A percentile compares a stretch with the other conserved stretches of the same genome.
These are phyloP conservation scores for Colletotrichum godetiae DNA, from an alignment of 2,329 filamentous ascomycete species.

Conservation along the genomic window DNA sequence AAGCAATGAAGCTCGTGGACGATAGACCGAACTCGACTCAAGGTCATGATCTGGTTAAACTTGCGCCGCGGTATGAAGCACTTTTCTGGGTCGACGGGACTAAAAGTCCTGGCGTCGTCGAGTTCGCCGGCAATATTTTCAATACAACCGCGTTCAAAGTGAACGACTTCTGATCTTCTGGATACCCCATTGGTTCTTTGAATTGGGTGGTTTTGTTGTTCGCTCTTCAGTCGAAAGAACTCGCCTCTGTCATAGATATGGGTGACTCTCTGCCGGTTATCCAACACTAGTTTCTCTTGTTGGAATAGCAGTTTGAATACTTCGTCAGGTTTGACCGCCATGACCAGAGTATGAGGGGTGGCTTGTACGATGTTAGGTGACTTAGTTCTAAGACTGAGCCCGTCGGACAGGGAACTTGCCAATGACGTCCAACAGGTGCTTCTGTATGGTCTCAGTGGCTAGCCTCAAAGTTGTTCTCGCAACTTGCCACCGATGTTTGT, in stretches of 20 bases:
- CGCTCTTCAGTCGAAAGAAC: background rate
- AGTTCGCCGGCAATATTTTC: background rate
- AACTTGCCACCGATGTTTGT: background rate
- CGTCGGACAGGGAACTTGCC: background rate
- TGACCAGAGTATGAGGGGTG: background rate
- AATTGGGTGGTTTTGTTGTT: background rate
- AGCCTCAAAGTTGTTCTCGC: background rate
- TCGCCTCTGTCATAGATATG: constrained; percentile 12
- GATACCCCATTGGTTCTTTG: background rate
- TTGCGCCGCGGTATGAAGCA: background rate
- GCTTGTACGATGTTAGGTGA: background rate
- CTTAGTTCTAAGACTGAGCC: background rate
- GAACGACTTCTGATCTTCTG: background rate
- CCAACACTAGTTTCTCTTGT: constrained; percentile 1
- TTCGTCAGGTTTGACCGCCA: background rate
- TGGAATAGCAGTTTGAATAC: background rate
- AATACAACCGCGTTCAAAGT: background rate
- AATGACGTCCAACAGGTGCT: background rate
- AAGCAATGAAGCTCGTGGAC: background rate
- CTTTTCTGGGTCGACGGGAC: too few relatives aligned
- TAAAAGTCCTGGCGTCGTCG: too few relatives aligned
- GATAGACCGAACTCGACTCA: background rate
- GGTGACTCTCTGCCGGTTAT: background rate
- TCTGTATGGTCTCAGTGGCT: background rate
- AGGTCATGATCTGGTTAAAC: background rate